These are phyloP conservation scores for Macadamia integrifolia DNA, from an alignment of 164 flowering plant genomes.

Conservation along the genomic window DNA sequence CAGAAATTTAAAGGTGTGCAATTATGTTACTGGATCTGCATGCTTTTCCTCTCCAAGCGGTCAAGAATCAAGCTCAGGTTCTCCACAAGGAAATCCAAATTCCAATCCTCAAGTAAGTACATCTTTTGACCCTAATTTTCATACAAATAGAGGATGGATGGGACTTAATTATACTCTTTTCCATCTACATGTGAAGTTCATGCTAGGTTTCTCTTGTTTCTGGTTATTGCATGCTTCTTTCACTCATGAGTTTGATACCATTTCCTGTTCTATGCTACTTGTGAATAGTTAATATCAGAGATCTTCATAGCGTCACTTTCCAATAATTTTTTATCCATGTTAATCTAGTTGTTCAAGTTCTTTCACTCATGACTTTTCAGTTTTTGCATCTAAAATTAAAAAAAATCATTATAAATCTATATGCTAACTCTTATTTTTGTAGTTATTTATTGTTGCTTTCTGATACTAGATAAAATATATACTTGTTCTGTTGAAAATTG, in stretches of 20 bases:
- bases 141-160: background rate
- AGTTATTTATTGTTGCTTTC: too few relatives aligned
- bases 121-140: background rate
- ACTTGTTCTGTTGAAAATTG: too few relatives aligned
- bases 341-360: too few relatives aligned
- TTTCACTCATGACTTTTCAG: too few relatives aligned
- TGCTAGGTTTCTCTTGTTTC: background rate
- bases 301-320: background rate
- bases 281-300: background rate
- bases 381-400: too few relatives aligned
- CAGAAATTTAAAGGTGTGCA: constrained; percentile 1
- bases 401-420: too few relatives aligned
- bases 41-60: background rate
- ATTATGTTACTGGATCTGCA: constrained; percentile 3
- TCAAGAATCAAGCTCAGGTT: constrained; percentile 3
- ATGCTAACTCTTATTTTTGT: too few relatives aligned
- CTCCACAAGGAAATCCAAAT: background rate
- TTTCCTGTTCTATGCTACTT: background rate
- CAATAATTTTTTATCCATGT: too few relatives aligned
- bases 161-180: background rate
- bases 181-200: too few relatives aligned
- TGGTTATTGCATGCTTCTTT: background rate
- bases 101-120: constrained; percentile 20
- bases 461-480: too few relatives aligned
- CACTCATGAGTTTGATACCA: background rate